Evolutionary conservation across 768 basidiomycete genomes (phyloP).

Genomic region (Suillus sp.): DNA sequence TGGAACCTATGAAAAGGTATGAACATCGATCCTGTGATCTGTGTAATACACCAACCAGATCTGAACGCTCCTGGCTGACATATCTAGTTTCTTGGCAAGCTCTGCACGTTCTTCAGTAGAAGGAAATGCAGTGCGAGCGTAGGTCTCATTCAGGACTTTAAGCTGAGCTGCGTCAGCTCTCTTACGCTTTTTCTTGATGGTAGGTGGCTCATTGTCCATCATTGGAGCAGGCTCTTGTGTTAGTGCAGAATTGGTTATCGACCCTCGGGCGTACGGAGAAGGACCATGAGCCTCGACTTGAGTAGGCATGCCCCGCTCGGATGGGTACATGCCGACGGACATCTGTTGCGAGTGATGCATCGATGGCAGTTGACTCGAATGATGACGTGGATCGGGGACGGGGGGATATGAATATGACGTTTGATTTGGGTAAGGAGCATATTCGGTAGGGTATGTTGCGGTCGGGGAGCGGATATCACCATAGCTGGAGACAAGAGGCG

Average conservation of each 20-base stretch:
- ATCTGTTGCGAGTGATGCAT: slow-evolving; percentile 33
- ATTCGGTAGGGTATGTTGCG: slow-evolving; percentile 59
- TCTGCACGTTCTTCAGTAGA: slow-evolving; percentile 84
- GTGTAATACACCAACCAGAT: slow-evolving; percentile 63
- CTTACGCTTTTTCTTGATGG: slow-evolving; percentile 87
- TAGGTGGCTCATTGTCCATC: slow-evolving; percentile 58
- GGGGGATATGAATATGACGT: slow-evolving; percentile 35
- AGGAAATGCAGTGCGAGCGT: slow-evolving; percentile 81
- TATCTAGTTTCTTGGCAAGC: slow-evolving; percentile 74
- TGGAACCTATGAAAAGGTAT: slow-evolving; percentile 65
- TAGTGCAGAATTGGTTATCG: slow-evolving; percentile 32
- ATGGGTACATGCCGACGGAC: slow-evolving; percentile 30
- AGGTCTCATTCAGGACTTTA: slow-evolving; percentile 79
- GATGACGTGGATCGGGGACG: slow-evolving; percentile 40
- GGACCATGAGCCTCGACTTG: slow-evolving; percentile 42
- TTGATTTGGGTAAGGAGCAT: slow-evolving; percentile 47
- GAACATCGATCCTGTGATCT: slow-evolving; percentile 23
- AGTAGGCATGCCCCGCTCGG: slow-evolving; percentile 39
- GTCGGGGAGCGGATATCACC: slow-evolving; percentile 63
- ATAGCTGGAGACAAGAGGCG: slow-evolving; percentile 39
- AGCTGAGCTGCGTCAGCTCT: slow-evolving; percentile 80
- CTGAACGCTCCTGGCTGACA: slow-evolving; percentile 84
- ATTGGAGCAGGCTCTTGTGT: slow-evolving; percentile 37
- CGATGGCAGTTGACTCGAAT: slow-evolving; percentile 28
- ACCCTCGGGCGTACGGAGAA: slow-evolving; percentile 55